Evolutionary conservation across 768 basidiomycete species (phyloP).

Genomic region (Calocybe gangraenosa): DNA sequence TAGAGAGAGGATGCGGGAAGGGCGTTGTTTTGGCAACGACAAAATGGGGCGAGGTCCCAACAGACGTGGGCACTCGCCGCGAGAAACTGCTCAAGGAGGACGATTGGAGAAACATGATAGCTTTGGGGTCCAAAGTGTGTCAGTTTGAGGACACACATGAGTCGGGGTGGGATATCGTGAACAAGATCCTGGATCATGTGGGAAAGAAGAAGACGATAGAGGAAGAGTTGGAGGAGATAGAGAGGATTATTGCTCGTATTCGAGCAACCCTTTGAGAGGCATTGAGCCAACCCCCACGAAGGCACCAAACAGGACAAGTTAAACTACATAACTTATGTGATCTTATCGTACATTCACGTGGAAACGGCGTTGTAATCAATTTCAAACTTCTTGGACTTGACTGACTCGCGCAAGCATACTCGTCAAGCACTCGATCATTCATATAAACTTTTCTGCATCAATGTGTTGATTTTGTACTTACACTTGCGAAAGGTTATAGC

Average conservation of each 20-base stretch:
- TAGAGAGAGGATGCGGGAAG: constrained; percentile 29
- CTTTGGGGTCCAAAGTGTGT: background rate
- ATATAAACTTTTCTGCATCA: too few species aligned
- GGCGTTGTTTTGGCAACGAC: constrained; percentile 35
- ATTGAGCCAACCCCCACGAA: background rate
- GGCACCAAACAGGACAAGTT: too few species aligned
- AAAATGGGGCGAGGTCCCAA: constrained; percentile 34
- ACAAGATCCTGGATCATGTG: constrained; percentile 1
- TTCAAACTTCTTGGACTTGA: too few species aligned
- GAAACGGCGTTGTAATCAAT: too few species aligned
- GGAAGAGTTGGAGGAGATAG: constrained; percentile 5
- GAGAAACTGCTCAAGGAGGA: constrained; percentile 3
- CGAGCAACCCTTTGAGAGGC: background rate
- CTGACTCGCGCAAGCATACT: too few species aligned
- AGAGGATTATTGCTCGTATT: constrained; percentile 4
- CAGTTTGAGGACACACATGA: constrained; percentile 1
- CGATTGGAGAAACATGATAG: constrained; percentile 9
- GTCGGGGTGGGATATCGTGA: constrained; percentile 8
- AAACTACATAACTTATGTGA: too few species aligned
- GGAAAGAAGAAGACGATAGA: constrained; percentile 1
- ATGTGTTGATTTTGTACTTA: too few species aligned
- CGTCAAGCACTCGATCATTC: too few species aligned
- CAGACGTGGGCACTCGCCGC: constrained; percentile 5
- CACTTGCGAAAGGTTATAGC: too few species aligned
- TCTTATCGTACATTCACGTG: too few species aligned